Conservation (phyloP, 306 rosid species). For the Castanea mollissima region DNA sequence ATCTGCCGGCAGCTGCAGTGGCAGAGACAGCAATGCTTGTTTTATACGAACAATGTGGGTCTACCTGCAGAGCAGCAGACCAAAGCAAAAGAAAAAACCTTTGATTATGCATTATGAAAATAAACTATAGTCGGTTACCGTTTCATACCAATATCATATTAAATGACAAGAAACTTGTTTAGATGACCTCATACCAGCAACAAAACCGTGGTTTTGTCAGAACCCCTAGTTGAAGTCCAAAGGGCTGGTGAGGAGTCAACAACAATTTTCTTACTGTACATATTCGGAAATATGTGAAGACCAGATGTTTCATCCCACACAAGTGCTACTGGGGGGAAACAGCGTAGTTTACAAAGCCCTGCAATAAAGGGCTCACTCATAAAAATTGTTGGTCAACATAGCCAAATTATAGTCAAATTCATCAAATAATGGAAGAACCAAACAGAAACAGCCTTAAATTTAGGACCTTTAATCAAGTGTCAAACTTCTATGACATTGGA, state of each 20-base stretch:
- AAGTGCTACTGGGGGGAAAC: slow-evolving; percentile 95
- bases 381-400: neutral
- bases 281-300: slow-evolving; percentile 77
- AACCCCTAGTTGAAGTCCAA: slow-evolving; percentile 61
- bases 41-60: slow-evolving; percentile 93
- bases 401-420: neutral
- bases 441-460: neutral
- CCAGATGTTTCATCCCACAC: slow-evolving; percentile 96
- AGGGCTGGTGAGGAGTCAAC: slow-evolving; percentile 90
- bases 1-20: slow-evolving; percentile 74
- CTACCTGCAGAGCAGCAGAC: slow-evolving; percentile 62
- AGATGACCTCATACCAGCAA: slow-evolving; percentile 61
- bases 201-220: slow-evolving; percentile 78
- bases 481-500: neutral
- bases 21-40: slow-evolving; percentile 59
- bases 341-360: slow-evolving; percentile 93
- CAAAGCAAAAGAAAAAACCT: slow-evolving; percentile 23
- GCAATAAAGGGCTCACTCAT: slow-evolving; percentile 17
- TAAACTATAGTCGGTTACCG: neutral
- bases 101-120: neutral
- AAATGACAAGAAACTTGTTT: neutral
- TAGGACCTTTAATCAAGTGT: neutral
- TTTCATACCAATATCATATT: slow-evolving; percentile 20
- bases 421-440: neutral
- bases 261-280: slow-evolving; percentile 61